A percentile compares a stretch with the other conserved stretches of the same genome.
These are phyloP conservation scores for Kokia cookei DNA, from an alignment of 441 rosid species.

Conservation along the genomic window DNA sequence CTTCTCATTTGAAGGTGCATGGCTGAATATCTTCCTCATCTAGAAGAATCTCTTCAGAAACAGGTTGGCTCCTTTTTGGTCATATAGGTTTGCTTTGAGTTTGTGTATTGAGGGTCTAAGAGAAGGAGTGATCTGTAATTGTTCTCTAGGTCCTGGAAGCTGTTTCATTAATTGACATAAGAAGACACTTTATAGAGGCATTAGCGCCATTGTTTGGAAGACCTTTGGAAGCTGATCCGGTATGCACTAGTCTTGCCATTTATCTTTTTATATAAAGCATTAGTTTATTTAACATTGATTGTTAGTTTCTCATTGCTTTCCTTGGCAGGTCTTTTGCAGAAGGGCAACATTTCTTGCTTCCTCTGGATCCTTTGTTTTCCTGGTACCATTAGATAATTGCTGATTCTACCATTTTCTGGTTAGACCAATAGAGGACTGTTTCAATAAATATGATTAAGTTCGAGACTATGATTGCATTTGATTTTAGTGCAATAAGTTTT, in stretches of 20 bases:
- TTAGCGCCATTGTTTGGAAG: slow-evolving; percentile 68
- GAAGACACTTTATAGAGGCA: slow-evolving; percentile 74
- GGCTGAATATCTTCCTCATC: slow-evolving; percentile 98
- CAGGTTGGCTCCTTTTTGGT: slow-evolving; percentile 35
- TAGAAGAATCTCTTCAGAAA: slow-evolving; percentile 75
- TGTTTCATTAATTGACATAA: slow-evolving; percentile 51
- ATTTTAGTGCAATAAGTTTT: background rate
- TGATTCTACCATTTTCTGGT: background rate
- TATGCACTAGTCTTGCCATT: slow-evolving; percentile 27
- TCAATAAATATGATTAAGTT: background rate
- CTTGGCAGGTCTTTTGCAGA: slow-evolving; percentile 68
- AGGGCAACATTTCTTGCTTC: slow-evolving; percentile 65
- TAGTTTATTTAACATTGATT: slow-evolving; percentile 8
- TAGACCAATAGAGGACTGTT: background rate
- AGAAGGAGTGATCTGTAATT: background rate
- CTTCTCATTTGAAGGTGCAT: slow-evolving; percentile 60
- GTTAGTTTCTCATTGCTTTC: slow-evolving; percentile 15
- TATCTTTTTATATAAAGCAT: background rate
- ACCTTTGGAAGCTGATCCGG: slow-evolving; percentile 89
- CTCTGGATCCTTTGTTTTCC: slow-evolving; percentile 70
- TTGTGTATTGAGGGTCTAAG: background rate
- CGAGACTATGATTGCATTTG: background rate
- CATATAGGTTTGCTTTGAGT: background rate
- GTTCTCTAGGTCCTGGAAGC: slow-evolving; percentile 61
- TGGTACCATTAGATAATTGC: slow-evolving; percentile 36